Evolutionary conservation across 495 filamentous ascomycete species (phyloP), one percentile per base, ranked within the genome.

Genomic region (Aspergillus mulundensis): DNA sequence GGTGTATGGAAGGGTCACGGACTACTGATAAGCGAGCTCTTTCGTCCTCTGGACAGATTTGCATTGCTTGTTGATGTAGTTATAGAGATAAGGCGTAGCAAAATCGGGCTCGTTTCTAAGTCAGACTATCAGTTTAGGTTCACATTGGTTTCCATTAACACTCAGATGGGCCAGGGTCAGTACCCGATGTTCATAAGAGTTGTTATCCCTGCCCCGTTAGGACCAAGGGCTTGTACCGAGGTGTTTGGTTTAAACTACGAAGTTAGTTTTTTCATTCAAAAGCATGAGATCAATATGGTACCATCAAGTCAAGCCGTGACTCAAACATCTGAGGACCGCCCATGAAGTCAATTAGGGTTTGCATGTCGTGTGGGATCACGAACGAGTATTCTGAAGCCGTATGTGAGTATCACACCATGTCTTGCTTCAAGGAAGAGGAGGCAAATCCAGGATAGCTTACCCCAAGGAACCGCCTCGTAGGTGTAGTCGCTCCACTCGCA

Each of bases 351-450:
- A 88, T 80, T 4, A 88, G 65, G 3, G 79, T 78, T 36, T 79
- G 74, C 68, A 86, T 77, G 59, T 88, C 83, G 61, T 87, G 84
- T 0, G 86, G 86, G 25, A 86, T 80, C 49, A 84, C 86, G 64
- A 76, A 66, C 20, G 81, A 75, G 60, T 88, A 88, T 54, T 87
- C 84, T 85, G 24, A 6, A 54, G 21, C 14, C 14, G 12, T 10
- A 28, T 28, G 23, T 30, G 7, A 19, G 11, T 12, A 15, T 28
- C 25, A 36, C 24, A 32, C 16, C 12, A 48, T 14, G 24, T 8
- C 3, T 28, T 3, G 25, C 25, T 8, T 7, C n/a, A 8, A 28
- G 21, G 45, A 7, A 16, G 2, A n/a, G 2, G 24, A 25, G 2
- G 34, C 7, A 28, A 46, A 24, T 8, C 20, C 19, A 14, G 48